Evolutionary conservation across 2,329 filamentous ascomycete genomes (phyloP), one percentile per base, ranked within the genome.

Genomic region (Colletotrichum sp.): DNA sequence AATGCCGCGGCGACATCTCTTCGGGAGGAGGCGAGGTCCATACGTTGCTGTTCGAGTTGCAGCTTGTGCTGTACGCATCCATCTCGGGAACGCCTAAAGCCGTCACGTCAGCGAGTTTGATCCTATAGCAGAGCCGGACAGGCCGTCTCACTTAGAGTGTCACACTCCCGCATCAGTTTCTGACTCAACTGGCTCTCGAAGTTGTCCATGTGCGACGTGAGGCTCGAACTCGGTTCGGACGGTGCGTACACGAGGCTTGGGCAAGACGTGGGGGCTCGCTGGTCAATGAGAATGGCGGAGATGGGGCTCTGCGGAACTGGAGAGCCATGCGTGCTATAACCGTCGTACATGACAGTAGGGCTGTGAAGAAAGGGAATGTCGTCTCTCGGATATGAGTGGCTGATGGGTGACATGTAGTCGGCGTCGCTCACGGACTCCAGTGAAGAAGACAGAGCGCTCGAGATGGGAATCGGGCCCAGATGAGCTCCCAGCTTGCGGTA

Each of bases 361-460:
- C 88, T 91, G 79, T 88, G 86, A 71, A 90, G 83, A 78, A 87
- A 90, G 5, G 86, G 84, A 13, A 89, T 81, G 52, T 91, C 89
- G 44, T 90, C 89, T 77, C 88, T 90, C 84, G 77, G 88, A 88
- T 86, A 92, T 77, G 84, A 84, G 77, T 92, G 91, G 81, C 87
- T 89, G 78, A 93, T 86, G 10, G 92, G 91, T 5, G 92, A 93
- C 80, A 92, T 84, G 80, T 93, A 93, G 80, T 93, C 91, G 75
- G 90, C 88, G 30, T 93, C 91, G 81, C 90, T 92, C 71, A 93
- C 86, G 4, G 91, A 90, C 78, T 92, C 91, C 72, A 91, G 86
- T 1, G 90, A 90, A 0, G 89, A 88, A 2, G 90, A 89, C 34
- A 92, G 85, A 62, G 87, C 85, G 34, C 90, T 89, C 67, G 85